Evolutionary conservation across 2,329 filamentous ascomycete genomes (phyloP), one percentile per base, ranked within the genome.

Genomic region (Aureobasidium sp.): DNA sequence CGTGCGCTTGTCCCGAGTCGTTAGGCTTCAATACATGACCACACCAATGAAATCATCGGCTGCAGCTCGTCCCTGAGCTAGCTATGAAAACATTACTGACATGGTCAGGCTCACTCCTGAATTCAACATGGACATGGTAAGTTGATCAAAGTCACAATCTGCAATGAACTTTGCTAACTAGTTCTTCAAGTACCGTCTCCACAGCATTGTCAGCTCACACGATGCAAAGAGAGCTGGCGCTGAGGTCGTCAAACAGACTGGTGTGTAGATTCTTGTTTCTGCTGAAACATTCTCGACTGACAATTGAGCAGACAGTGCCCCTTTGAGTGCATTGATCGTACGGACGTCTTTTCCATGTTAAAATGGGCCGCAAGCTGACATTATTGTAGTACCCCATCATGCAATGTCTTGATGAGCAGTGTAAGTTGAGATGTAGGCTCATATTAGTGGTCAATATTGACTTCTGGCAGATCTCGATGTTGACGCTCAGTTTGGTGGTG

Each of bases 231-330:
- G 91, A 76, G 92, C 93, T 0, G 93, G 52, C 42, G 89, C 91
- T 1, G 94, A 97, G 75, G 85, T 97, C 8, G 93, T 99, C 67
- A 97, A 97, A 81, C 91, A 97, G 78, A 85, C 88, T n/a, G 52
- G 52, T 56, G 17, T 22, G 52, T 56, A 5, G 3, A 15, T 3
- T 5, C 17, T 3, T 19, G 24, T 2, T 4, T 15, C n/a, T 29
- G 3, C 1, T 11, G 9, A 27, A 6, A 14, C 8, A 22, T 12
- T 5, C 24, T 17, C 2, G 7, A 11, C 52, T 56, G 22, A 56
- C 39, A 9, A 8, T 8, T 24, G 1, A 17, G 22, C 27, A 3
- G 83, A 84, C 62, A 91, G 93, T 70, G 84, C 88, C 11, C 83
- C 88, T 3, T 73, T 95, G 60, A 85, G 82, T 62, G 90, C 89